Evolutionary conservation across 768 basidiomycete species (phyloP).

Genomic region (Epithele typhae): DNA sequence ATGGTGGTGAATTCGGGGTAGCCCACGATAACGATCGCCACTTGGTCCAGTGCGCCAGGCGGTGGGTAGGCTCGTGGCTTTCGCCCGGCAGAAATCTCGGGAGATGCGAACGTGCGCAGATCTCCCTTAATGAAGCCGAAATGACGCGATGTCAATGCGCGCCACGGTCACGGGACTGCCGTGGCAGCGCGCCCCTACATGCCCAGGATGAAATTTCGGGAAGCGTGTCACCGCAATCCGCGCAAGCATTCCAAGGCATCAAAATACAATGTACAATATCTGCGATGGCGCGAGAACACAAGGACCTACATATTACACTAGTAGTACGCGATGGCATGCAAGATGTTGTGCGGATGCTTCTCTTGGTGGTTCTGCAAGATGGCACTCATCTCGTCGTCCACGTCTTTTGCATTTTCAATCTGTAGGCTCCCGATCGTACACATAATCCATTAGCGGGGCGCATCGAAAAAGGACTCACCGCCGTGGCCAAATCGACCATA

Average conservation of each 20-base stretch:
- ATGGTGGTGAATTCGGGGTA: too few relatives aligned
- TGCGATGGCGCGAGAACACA: neutral
- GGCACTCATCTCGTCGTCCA: slow-evolving; percentile 87
- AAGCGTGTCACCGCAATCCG: too few relatives aligned
- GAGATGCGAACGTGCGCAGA: too few relatives aligned
- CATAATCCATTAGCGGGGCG: neutral
- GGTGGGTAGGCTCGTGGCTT: too few relatives aligned
- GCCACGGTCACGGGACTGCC: too few relatives aligned
- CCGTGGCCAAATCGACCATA: slow-evolving; percentile 84
- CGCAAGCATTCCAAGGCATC: too few relatives aligned
- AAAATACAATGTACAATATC: neutral
- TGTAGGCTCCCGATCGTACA: neutral
- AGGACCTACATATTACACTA: slow-evolving; percentile 32
- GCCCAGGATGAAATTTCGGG: neutral
- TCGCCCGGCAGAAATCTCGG: too few relatives aligned
- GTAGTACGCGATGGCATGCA: slow-evolving; percentile 92
- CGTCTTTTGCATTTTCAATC: slow-evolving; percentile 83
- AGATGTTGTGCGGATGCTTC: slow-evolving; percentile 84
- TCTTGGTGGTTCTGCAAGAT: slow-evolving; percentile 85
- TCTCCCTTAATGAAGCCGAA: too few relatives aligned
- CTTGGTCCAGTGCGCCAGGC: too few relatives aligned
- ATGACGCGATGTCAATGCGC: too few relatives aligned
- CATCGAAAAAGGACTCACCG: slow-evolving; percentile 50
- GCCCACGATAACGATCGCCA: too few relatives aligned
- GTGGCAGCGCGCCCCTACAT: too few relatives aligned